Base-by-base conservation (phyloP, 495 filamentous ascomycete genomes). In the Coniosporium apollinis region DNA sequence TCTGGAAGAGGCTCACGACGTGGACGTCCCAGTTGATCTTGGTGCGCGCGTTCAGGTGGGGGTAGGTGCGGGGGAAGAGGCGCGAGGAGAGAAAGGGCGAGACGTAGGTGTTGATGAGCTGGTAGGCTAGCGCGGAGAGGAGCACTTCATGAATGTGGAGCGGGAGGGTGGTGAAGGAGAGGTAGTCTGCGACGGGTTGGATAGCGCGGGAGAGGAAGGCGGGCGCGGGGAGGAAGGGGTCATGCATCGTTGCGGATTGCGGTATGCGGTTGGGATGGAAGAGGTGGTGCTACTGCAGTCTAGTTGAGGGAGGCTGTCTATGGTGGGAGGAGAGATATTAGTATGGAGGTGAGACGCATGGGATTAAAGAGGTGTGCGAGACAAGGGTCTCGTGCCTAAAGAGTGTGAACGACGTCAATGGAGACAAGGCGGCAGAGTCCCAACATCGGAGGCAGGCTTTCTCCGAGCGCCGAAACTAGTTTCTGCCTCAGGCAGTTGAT, bases 21-120 rank as follows among this genome's bases (percentile, higher is more conserved):
- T 94, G 89, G 19, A 94, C 78, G 57, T 99, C 79, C 89, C 89
- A 99, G 68, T 87, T 96, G 43, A 87, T 59, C 54, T 68, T 73
- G 32, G 79, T 87, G 20, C 75, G 68, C 7, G 55, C 57, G 33
- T 66, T 66, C 37, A 94, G 61, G 20, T 64, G 60, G 9, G 66
- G 58, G 59, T 96, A 97, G 45, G 65, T 65, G 21, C 53, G 47
- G n/a, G 86, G 76, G 50, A 86, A 81, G 37, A 87, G 49, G 34
- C 57, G 46, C 29, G 56, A 56, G 32, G 83, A 92, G 32, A 96
- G 37, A 20, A 60, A 46, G 15, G 89, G 91, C 18, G 91, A 86
- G 47, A 91, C 38, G 51, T 73, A 61, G 31, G 60, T 58, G 58
- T 79, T 71, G 56, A 85, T 74, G 50, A 80, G 56, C 37, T 76